Evolutionary conservation across 345 rosid species (phyloP).

Genomic region (Eucalyptus brandiana): DNA sequence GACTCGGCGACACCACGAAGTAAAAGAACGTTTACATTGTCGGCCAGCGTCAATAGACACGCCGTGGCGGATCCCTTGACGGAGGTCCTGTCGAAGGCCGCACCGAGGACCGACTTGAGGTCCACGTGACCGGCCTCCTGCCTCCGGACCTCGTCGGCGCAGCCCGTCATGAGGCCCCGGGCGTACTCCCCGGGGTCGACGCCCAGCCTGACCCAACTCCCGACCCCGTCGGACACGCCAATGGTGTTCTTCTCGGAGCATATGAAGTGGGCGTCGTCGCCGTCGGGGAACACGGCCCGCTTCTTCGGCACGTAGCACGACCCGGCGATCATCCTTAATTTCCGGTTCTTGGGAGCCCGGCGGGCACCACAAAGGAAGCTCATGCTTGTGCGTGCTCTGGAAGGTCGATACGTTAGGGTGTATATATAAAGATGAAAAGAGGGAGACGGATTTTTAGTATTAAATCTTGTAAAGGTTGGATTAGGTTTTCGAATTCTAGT

Average conservation of each 20-base stretch:
- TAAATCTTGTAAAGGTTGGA: background rate
- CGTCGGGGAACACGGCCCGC: background rate
- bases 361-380: background rate
- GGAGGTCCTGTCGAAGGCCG: background rate
- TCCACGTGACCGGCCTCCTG: background rate
- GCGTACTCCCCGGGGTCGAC: background rate
- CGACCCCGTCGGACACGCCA: background rate
- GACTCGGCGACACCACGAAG: background rate
- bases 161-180: background rate
- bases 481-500: background rate
- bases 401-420: background rate
- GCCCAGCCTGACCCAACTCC: background rate
- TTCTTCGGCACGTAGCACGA: background rate
- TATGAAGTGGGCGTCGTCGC: background rate
- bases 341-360: background rate
- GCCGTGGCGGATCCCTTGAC: background rate
- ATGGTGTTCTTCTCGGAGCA: background rate
- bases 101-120: background rate
- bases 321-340: background rate
- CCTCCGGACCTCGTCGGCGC: background rate
- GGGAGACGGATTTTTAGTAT: background rate
- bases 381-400: background rate
- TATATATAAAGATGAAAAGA: background rate
- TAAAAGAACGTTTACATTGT: background rate
- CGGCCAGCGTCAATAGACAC: background rate